These are phyloP conservation scores for Debaryomyces hansenii DNA, from an alignment of 805 yeast genomes.

Conservation along the genomic window DNA sequence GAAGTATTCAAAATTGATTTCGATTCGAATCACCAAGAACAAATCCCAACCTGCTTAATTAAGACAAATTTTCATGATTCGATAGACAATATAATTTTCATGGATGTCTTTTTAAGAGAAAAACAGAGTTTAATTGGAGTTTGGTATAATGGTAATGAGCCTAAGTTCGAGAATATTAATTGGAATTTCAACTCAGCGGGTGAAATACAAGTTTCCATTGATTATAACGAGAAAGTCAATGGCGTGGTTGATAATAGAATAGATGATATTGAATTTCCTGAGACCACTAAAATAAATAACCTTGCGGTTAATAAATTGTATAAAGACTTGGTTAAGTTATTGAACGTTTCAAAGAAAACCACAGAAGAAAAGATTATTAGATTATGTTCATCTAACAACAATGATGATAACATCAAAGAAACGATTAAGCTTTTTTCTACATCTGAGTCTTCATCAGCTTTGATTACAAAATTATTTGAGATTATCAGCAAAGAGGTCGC, in stretches of 20 bases:
- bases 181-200: conserved; percentile 13
- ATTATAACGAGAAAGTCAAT: conserved; percentile 13
- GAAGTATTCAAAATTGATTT: conserved; percentile 24
- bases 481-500: conserved; percentile 28
- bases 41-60: conserved; percentile 11
- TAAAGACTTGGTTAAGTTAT: conserved; percentile 13
- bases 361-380: conserved; percentile 15
- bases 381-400: conserved; percentile 28
- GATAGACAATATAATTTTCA: conserved; percentile 12
- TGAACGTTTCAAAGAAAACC: conserved; percentile 8
- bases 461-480: conserved; percentile 23
- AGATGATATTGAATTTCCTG: conserved; percentile 8
- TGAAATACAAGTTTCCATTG: conserved; percentile 10
- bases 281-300: conserved; percentile 17
- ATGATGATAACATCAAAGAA: conserved; percentile 31
- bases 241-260: conserved; percentile 17
- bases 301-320: conserved; percentile 21
- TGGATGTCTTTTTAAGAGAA: conserved; percentile 29
- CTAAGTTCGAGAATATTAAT: conserved; percentile 19
- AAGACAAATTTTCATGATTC: conserved; percentile 13
- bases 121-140: conserved; percentile 39
- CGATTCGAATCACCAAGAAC: conserved; percentile 5
- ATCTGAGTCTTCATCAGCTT: conserved; percentile 26
- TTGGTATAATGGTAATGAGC: conserved; percentile 33
- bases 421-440: conserved; percentile 36